A percentile compares a stretch with the other conserved stretches of the same genome.
Evolutionary conservation across 768 basidiomycete genomes (phyloP).

Genomic region (Leccinum uliginosum): DNA sequence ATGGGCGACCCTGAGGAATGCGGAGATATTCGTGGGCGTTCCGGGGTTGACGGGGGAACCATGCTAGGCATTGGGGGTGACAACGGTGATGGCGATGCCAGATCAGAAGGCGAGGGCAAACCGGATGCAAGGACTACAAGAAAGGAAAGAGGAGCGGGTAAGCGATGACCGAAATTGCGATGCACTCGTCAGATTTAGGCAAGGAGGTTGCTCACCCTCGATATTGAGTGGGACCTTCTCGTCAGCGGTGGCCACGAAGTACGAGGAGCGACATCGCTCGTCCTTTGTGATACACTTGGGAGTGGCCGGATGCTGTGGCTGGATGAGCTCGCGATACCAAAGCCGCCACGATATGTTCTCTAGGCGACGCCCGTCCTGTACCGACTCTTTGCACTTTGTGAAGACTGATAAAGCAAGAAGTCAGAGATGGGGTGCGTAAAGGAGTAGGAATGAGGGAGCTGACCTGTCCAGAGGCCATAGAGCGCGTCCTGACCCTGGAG

Average conservation of each 20-base stretch:
- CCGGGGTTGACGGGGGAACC: constrained; percentile 25
- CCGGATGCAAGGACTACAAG: constrained; percentile 22
- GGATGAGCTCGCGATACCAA: constrained; percentile 65
- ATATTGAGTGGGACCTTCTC: constrained; percentile 13
- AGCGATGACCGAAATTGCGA: constrained; percentile 14
- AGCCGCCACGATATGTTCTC: constrained; percentile 89
- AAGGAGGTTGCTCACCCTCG: constrained; percentile 13
- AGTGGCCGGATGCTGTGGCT: constrained; percentile 29
- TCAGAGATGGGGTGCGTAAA: not conserved
- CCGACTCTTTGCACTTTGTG: constrained; percentile 73
- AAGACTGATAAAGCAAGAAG: constrained; percentile 51
- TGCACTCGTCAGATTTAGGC: constrained; percentile 9
- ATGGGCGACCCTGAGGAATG: constrained; percentile 11
- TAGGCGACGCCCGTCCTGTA: constrained; percentile 75
- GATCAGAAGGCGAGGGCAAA: constrained; percentile 28
- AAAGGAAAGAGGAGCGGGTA: constrained; percentile 13
- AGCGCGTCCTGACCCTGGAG: constrained; percentile 68
- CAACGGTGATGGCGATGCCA: constrained; percentile 26
- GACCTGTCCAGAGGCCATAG: constrained; percentile 65
- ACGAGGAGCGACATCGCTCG: constrained; percentile 21
- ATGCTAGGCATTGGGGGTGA: constrained; percentile 15
- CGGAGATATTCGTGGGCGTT: constrained; percentile 26
- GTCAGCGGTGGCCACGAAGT: constrained; percentile 23
- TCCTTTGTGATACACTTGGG: constrained; percentile 22
- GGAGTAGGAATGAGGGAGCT: constrained; percentile 2